These are phyloP conservation scores for Gremmenia infestans DNA, from an alignment of 2,329 filamentous ascomycete species.

Conservation along the genomic window DNA sequence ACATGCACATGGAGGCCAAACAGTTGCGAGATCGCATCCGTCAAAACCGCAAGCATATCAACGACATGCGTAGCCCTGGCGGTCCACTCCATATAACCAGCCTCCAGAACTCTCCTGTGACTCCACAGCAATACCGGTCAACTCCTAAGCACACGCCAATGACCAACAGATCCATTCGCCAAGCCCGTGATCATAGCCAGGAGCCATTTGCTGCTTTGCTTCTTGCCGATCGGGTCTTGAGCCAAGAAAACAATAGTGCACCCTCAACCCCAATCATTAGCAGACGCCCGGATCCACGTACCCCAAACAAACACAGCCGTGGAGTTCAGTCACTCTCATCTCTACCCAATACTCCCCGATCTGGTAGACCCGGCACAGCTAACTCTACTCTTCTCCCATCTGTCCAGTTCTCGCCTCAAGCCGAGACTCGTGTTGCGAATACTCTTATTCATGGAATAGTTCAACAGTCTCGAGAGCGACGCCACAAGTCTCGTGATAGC, in stretches of 20 bases:
- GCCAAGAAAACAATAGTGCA: constrained; percentile 69
- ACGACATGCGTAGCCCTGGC: constrained; percentile 70
- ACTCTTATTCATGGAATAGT: constrained; percentile 14
- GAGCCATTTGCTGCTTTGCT: constrained; percentile 73
- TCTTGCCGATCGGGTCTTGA: constrained; percentile 68
- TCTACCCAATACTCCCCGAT: constrained; percentile 69
- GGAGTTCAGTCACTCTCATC: constrained; percentile 82
- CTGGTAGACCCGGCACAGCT: constrained; percentile 40
- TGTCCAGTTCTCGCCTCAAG: constrained; percentile 56
- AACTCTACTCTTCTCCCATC: constrained; percentile 55
- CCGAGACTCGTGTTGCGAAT: constrained; percentile 47
- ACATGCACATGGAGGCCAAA: constrained; percentile 69
- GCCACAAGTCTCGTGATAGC: constrained; percentile 73
- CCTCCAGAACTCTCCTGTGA: constrained; percentile 44
- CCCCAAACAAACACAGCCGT: constrained; percentile 60
- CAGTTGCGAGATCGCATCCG: constrained; percentile 78
- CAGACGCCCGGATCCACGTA: constrained; percentile 35
- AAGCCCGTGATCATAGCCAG: constrained; percentile 45
- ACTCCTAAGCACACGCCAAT: constrained; percentile 49
- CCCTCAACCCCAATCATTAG: constrained; percentile 57
- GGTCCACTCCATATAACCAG: constrained; percentile 61
- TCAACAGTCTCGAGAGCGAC: constrained; percentile 50
- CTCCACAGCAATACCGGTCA: constrained; percentile 38
- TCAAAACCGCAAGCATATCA: constrained; percentile 84
- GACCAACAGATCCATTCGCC: constrained; percentile 31